Conservation (phyloP, 306 rosid genomes). For the Sindora glabra region DNA sequence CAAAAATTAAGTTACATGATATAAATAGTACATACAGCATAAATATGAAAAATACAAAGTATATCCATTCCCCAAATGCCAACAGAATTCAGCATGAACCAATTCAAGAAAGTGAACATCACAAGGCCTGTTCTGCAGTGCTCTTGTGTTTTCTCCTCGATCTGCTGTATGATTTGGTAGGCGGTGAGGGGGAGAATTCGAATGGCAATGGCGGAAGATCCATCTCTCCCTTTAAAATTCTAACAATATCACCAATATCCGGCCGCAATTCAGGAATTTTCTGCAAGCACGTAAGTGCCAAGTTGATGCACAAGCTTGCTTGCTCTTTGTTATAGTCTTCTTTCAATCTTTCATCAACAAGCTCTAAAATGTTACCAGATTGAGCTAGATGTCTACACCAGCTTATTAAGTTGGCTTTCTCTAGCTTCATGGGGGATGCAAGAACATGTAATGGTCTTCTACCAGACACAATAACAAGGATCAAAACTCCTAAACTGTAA, state of each 20-base stretch:
- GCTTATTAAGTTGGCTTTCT: slow-evolving; percentile 84
- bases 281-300: slow-evolving; percentile 75
- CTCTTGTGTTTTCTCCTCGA: slow-evolving; percentile 56
- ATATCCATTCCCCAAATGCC: slow-evolving; percentile 4
- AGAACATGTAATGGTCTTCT: slow-evolving; percentile 84
- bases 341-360: slow-evolving; percentile 72
- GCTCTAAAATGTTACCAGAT: slow-evolving; percentile 67
- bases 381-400: slow-evolving; percentile 93
- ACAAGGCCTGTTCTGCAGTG: slow-evolving; percentile 33
- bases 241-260: slow-evolving; percentile 75
- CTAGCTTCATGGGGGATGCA: slow-evolving; percentile 95
- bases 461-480: slow-evolving; percentile 88
- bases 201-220: slow-evolving; percentile 71
- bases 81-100: slow-evolving; percentile 14
- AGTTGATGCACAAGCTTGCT: slow-evolving; percentile 72
- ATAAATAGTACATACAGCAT: slow-evolving; percentile 22
- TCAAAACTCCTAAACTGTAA: slow-evolving; percentile 84
- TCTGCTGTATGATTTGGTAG: slow-evolving; percentile 63
- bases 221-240: slow-evolving; percentile 82
- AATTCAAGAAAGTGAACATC: slow-evolving; percentile 5
- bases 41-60: slow-evolving; percentile 17
- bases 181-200: slow-evolving; percentile 89
- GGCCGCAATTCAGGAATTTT: slow-evolving; percentile 85
- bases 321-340: slow-evolving; percentile 67
- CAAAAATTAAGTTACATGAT: slow-evolving; percentile 12